These are phyloP conservation scores for Rhodosporidiobolus sp. DNA, from an alignment of 768 basidiomycete species.

Conservation along the genomic window DNA sequence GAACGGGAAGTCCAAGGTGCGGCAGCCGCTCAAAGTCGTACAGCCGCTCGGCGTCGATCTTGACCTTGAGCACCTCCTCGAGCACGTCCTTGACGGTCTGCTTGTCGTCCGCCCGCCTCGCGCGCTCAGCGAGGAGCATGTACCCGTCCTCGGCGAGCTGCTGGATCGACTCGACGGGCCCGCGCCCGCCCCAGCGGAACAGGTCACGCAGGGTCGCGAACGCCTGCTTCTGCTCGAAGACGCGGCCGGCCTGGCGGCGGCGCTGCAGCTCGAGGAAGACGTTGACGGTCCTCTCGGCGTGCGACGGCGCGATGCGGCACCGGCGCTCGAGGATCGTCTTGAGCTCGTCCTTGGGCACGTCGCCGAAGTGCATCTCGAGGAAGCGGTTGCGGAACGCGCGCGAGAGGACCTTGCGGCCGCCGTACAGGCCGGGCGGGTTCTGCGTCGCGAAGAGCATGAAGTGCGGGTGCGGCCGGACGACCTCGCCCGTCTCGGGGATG, in stretches of 20 bases:
- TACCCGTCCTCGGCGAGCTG: slow-evolving; percentile 93
- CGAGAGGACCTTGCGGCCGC: slow-evolving; percentile 87
- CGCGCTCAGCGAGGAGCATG: slow-evolving; percentile 92
- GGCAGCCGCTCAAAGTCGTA: slow-evolving; percentile 53
- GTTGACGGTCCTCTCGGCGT: slow-evolving; percentile 80
- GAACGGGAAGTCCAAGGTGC: slow-evolving; percentile 40
- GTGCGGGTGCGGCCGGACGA: slow-evolving; percentile 85
- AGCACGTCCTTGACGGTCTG: slow-evolving; percentile 85
- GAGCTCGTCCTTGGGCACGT: slow-evolving; percentile 88
- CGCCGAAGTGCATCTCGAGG: slow-evolving; percentile 94
- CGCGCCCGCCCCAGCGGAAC: slow-evolving; percentile 93
- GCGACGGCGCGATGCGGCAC: slow-evolving; percentile 88
- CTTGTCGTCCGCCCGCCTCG: slow-evolving; percentile 80
- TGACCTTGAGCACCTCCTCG: slow-evolving; percentile 81
- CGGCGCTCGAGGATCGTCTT: slow-evolving; percentile 90
- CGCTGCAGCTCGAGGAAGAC: slow-evolving; percentile 93
- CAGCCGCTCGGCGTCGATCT: slow-evolving; percentile 66
- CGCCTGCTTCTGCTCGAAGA: slow-evolving; percentile 96
- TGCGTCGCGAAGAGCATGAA: slow-evolving; percentile 99
- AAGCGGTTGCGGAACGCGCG: slow-evolving; percentile 96
- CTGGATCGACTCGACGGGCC: slow-evolving; percentile 75
- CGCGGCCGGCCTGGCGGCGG: slow-evolving; percentile 79
- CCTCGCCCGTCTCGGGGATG: slow-evolving; percentile 92
- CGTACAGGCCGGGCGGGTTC: slow-evolving; percentile 94
- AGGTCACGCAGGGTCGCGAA: slow-evolving; percentile 95